Base-by-base conservation (phyloP, 805 yeast genomes). In the Candida insectalens region DNA sequence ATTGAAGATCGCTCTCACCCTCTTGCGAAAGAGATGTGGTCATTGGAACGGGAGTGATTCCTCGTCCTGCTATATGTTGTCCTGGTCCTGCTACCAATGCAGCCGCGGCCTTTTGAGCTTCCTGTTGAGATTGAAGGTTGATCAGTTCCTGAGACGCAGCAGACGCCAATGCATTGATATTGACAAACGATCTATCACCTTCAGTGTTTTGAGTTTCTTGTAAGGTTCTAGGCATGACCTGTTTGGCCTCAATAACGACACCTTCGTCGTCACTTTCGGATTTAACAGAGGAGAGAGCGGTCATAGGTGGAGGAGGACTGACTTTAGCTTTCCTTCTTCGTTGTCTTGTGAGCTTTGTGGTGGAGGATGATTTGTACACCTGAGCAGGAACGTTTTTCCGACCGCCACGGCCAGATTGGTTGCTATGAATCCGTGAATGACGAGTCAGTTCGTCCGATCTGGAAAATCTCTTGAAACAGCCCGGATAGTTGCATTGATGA, bases 381-480 rank as follows among this genome's bases (percentile, higher is more conserved):
- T 29, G 29, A 17, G 14, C 15, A 15, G 9, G 6, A 16, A 12
- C 6, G 17, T 17, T 18, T 41, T 40, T 55, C 23, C 10, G 7
- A 8, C 23, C 23, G 23, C 10, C 23, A 12, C 10, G 10, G 23
- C 23, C 50, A 34, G 41, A 60, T 25, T 75, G 78, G 44, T 74
- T 76, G 15, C 73, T 66, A 59, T 85, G 96, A 34, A 82, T 87
- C 42, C 94, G 63, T 32, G 81, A 65, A 58, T 85, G 96, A 44
- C 95, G 66, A 10, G 95, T 85, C 37, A 85, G 67, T 59, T 85
- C 95, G 58, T 87, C 95, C 19, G 78, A 68, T 41, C 95, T 69
- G 37, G 82, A 71, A 51, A 85, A 85, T 41, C 81, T 67, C 56
- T 87, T 84, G 35, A 74, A 56, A 59, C 96, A 85, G n/a, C 83